phyloP scores from a whole-genome alignment of 2,329 filamentous ascomycete genomes.

The Colletotrichum scovillei region DNA sequence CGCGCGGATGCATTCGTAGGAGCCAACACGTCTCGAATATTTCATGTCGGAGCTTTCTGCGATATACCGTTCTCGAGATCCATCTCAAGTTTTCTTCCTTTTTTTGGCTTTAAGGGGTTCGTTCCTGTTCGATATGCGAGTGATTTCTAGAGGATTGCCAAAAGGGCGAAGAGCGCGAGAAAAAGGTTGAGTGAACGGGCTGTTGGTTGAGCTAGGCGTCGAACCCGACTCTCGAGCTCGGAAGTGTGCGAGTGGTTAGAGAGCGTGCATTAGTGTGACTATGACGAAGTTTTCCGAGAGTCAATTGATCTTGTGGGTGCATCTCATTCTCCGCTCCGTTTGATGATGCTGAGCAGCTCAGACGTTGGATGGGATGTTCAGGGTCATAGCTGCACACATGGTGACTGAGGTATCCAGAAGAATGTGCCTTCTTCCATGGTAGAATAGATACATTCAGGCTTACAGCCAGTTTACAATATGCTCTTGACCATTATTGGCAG shows the following conservation, averaged over 20 bases:
- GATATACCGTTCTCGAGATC: neutral
- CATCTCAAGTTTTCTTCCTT: conserved; percentile 20
- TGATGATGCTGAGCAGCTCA: neutral
- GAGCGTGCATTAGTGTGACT: neutral
- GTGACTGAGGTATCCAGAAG: neutral
- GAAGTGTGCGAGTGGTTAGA: neutral
- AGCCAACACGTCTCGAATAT: too few species aligned
- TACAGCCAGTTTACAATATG: too few species aligned
- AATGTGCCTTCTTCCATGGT: neutral
- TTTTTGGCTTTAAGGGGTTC: neutral
- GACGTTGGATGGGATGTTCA: neutral
- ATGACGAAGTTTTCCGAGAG: neutral
- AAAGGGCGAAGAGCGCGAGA: neutral
- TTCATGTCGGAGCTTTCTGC: neutral
- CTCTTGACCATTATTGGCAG: neutral
- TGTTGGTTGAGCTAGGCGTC: neutral
- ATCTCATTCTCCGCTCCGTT: neutral
- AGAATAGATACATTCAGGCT: too few species aligned
- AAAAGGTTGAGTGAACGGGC: neutral
- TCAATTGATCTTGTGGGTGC: conserved; percentile 10
- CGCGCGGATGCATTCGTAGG: too few species aligned
- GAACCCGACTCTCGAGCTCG: neutral
- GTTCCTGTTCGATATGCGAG: too few species aligned
- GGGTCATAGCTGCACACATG: neutral
- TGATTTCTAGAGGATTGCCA: neutral